A percentile compares a stretch with the other conserved stretches of the same genome.
phyloP scores from a whole-genome alignment of 495 filamentous ascomycete species.

The Aspergillus nidulans region DNA sequence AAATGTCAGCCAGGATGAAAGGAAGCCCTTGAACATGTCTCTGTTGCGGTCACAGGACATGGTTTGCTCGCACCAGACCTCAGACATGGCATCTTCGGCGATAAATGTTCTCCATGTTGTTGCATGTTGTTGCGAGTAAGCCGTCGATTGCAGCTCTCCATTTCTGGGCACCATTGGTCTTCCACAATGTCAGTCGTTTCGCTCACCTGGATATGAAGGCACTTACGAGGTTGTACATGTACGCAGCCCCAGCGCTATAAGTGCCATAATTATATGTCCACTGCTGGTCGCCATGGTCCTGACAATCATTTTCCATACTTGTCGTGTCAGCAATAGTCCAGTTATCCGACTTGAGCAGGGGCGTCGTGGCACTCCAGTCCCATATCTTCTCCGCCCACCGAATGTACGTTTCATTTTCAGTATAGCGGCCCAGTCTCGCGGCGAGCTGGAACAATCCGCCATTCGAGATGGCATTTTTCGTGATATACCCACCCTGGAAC shows the following conservation, averaged over 20 bases:
- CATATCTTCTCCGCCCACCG: slow-evolving; percentile 69
- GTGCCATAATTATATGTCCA: slow-evolving; percentile 77
- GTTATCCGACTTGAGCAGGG: slow-evolving; percentile 45
- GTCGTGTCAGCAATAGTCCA: slow-evolving; percentile 67
- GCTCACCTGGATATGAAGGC: background rate
- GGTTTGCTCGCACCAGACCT: slow-evolving; percentile 64
- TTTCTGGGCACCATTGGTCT: slow-evolving; percentile 37
- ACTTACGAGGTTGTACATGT: slow-evolving; percentile 69
- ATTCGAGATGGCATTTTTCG: slow-evolving; percentile 77
- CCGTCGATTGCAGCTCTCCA: slow-evolving; percentile 58
- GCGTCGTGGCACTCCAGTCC: slow-evolving; percentile 60
- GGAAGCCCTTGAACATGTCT: slow-evolving; percentile 70
- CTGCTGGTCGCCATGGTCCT: slow-evolving; percentile 56
- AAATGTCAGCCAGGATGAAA: slow-evolving; percentile 65
- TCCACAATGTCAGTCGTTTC: slow-evolving; percentile 13
- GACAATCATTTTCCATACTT: slow-evolving; percentile 53
- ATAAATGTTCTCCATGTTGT: slow-evolving; percentile 40
- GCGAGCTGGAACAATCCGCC: slow-evolving; percentile 79
- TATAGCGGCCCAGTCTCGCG: slow-evolving; percentile 69
- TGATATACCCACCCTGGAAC: slow-evolving; percentile 76
- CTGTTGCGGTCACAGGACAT: slow-evolving; percentile 68
- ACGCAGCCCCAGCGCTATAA: slow-evolving; percentile 66
- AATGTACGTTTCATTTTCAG: slow-evolving; percentile 69
- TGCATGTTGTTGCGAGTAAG: slow-evolving; percentile 47
- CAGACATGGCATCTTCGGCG: slow-evolving; percentile 60